These are phyloP conservation scores for Fonsecaea multimorphosa DNA, from an alignment of 2,329 filamentous ascomycete species.

Conservation along the genomic window DNA sequence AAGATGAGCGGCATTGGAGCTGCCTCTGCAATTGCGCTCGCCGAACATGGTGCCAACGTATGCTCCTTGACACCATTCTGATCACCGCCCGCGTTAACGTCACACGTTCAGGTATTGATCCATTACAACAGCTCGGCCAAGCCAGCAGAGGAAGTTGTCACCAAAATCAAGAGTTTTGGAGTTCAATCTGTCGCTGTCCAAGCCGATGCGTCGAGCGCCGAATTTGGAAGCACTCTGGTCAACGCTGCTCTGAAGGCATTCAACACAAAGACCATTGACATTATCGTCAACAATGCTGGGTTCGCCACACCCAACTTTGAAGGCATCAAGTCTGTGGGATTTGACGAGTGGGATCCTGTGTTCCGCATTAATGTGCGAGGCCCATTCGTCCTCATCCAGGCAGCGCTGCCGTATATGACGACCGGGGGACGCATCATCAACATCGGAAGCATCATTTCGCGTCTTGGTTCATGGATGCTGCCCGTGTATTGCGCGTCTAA, in stretches of 20 bases:
- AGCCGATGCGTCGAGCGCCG: constrained; percentile 27
- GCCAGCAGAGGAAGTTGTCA: constrained; percentile 41
- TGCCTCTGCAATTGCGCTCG: constrained; percentile 29
- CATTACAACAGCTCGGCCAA: constrained; percentile 42
- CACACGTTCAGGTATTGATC: constrained; percentile 41
- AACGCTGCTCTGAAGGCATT: constrained; percentile 33
- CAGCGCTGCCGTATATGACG: constrained; percentile 59
- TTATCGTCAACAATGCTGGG: constrained; percentile 38
- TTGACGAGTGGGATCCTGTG: constrained; percentile 54
- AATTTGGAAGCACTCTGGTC: constrained; percentile 31
- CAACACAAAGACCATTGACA: constrained; percentile 32
- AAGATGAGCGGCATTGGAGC: constrained; percentile 41
- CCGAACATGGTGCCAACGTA: constrained; percentile 35
- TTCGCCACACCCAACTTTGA: constrained; percentile 22
- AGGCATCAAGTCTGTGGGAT: constrained; percentile 27
- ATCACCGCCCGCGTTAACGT: constrained; percentile 34
- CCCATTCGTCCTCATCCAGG: constrained; percentile 60
- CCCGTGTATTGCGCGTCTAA: constrained; percentile 61
- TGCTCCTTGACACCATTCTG: not conserved
- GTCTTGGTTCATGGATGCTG: constrained; percentile 32
- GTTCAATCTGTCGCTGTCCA: constrained; percentile 29
- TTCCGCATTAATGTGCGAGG: constrained; percentile 64
- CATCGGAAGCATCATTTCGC: constrained; percentile 35
- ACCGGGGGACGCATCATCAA: constrained; percentile 59
- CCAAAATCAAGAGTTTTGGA: constrained; percentile 27